Evolutionary conservation across 305 asterid genomes (phyloP), one percentile per base, ranked within the genome.

Genomic region (Plantago coronopus): DNA sequence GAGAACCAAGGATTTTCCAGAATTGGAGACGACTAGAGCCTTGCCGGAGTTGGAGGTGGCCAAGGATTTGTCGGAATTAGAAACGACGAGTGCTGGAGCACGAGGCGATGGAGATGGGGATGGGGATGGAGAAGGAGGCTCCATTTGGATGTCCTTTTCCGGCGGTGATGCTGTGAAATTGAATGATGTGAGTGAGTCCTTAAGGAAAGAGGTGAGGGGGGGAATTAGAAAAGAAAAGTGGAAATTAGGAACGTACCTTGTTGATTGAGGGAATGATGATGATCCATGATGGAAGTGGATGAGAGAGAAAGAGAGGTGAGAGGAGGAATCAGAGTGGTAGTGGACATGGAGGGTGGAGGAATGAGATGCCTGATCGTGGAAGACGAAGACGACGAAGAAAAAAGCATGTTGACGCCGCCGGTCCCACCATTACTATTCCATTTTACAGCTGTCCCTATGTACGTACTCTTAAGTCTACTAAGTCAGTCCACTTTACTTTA

Each of bases 21-120:
- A 86, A 70, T 80, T 83, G 8, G 97, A 89, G 5, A 79, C 80
- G 61, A 75, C 76, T 65, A 88, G 62, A 2, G 89, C 76, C 50
- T 81, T 86, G 22, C 85, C 83, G 55, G 97, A 89, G 59, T 71
- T 79, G 3, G 95, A 89, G 6, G 64, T 69, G 14, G 58, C 72
- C 63, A 89, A 47, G 0, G 78, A 55, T 67, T 80, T 88, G 72
- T 80, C 69, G 58, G 94, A 85, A 27, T 72, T 70, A 1, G 95
- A 84, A 2, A 81, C 83, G 34, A 79, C 78, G 60, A 88, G 47
- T 19, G 83, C 80, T 64, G 86, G 85, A 51, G 89, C 77, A 17
- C 91, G 84, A 16, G 96, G 93, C 19, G 95, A 80, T 0, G 84
- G 40, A 0, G 34, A 3, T 27, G 34, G n/a, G n/a, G 31, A 27